Base-by-base conservation (phyloP, 805 yeast species). In the Candida boidinii region DNA sequence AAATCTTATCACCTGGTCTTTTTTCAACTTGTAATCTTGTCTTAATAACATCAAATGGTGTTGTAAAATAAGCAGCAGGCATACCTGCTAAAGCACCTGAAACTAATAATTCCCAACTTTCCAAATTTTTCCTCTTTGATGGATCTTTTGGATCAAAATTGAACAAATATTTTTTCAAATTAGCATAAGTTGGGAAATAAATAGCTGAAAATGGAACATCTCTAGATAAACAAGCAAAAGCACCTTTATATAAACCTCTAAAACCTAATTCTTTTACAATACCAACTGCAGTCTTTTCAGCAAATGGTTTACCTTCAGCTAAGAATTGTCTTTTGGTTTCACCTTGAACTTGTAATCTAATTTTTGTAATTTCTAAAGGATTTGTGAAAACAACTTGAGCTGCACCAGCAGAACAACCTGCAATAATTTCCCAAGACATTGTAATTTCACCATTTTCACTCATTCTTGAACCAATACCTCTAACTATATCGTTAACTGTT, bases 161-260 rank as follows among this genome's bases (percentile, higher is more conserved):
- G 58, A 88, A 88, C 41, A 84, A 51, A 46, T 76, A 76, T 58
- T 75, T 79, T 59, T 92, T 92, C 44, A 90, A 70, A 58, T 90
- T 94, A 25, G 96, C 95, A 60, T 90, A 90, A 5, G 96, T 76
- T 34, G 98, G 97, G 77, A 90, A 90, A 64, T 90, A 90, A 43
- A 90, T 90, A 24, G 97, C 96, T 24, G 94, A 80, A 59, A 90
- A 90, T 28, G 97, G 97, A 24, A 90, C 95, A 59, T 90, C 98
- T 59, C 98, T 78, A 54, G 86, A 62, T 47, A 92, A 56, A 62
- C 98, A 90, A 7, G 97, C 97, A 18, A 74, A 46, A 0, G 88
- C 90, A 48, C 98, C 98, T 59, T 78, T 86, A 60, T 90, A 90
- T 39, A 90, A 68, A 13, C 98, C 98, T 30, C 65, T 63, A 17